phyloP scores from a whole-genome alignment of 306 rosid species.

The Acacia confusa region DNA sequence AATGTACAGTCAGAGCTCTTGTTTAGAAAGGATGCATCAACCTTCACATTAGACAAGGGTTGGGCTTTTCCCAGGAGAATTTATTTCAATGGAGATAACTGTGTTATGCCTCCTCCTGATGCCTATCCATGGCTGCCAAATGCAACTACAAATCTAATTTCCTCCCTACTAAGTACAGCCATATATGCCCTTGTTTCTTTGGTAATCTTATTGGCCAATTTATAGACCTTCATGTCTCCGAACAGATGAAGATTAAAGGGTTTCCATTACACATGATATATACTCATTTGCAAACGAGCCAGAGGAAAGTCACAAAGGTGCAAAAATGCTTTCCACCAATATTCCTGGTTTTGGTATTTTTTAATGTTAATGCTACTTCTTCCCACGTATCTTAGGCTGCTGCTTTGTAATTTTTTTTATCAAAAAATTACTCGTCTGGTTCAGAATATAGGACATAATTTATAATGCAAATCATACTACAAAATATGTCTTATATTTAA shows the following conservation, averaged over 20 bases:
- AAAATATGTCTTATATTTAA: too few species aligned
- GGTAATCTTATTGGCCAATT: conserved; percentile 43
- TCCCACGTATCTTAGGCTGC: conserved; percentile 23
- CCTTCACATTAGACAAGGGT: conserved; percentile 92
- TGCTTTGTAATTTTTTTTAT: conserved; percentile 28
- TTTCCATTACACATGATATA: background rate
- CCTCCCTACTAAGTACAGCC: conserved; percentile 42
- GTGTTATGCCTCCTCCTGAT: conserved; percentile 91
- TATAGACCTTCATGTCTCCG: conserved; percentile 28
- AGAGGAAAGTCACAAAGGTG: conserved; percentile 26
- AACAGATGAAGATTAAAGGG: background rate
- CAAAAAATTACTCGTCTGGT: too few species aligned
- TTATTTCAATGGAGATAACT: conserved; percentile 78
- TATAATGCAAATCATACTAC: too few species aligned
- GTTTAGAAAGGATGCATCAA: conserved; percentile 72
- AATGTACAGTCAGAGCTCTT: conserved; percentile 95
- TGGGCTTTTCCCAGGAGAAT: conserved; percentile 98
- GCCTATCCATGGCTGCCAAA: conserved; percentile 95
- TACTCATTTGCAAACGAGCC: conserved; percentile 12
- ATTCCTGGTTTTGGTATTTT: conserved; percentile 11
- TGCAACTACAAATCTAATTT: conserved; percentile 46
- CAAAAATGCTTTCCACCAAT: conserved; percentile 17
- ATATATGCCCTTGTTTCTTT: conserved; percentile 52
- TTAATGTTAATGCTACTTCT: conserved; percentile 1
- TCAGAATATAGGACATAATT: too few species aligned